phyloP scores from a whole-genome alignment of 2,329 filamentous ascomycete species.

The Lachnellula hyalina region DNA sequence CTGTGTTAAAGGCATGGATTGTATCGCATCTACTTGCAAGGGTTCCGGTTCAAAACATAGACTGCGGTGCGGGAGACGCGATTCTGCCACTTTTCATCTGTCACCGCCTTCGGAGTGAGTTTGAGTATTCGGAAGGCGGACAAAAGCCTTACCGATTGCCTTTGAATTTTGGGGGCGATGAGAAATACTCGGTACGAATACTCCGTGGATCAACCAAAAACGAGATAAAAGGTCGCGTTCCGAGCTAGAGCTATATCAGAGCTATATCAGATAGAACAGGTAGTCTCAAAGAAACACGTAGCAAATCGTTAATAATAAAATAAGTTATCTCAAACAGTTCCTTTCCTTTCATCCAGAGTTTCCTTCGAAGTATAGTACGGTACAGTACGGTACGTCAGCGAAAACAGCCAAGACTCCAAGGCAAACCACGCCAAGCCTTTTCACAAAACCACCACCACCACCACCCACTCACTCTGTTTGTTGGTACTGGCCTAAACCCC shows the following conservation, averaged over 20 bases:
- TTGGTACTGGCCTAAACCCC: no score
- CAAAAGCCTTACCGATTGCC: neutral
- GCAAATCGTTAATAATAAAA: no score
- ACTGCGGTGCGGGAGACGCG: neutral
- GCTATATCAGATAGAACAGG: no score
- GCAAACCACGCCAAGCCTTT: neutral
- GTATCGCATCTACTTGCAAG: neutral
- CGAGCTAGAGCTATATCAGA: no score
- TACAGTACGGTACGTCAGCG: neutral
- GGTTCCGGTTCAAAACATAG: neutral
- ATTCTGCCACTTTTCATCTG: constrained; percentile 1
- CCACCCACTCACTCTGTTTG: neutral
- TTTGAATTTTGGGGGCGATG: no score
- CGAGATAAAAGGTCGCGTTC: no score
- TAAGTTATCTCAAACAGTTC: no score
- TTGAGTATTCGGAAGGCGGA: neutral
- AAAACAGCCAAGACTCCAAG: neutral
- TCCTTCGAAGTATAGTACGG: no score
- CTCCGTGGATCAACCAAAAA: no score
- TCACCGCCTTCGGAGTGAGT: constrained; percentile 2
- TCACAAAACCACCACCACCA: neutral
- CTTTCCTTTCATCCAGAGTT: no score
- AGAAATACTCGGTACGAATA: no score
- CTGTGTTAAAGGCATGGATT: neutral
- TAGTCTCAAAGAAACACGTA: no score